Conservation (phyloP, 2,329 filamentous ascomycete genomes). For the Aquanectria penicillioides region DNA sequence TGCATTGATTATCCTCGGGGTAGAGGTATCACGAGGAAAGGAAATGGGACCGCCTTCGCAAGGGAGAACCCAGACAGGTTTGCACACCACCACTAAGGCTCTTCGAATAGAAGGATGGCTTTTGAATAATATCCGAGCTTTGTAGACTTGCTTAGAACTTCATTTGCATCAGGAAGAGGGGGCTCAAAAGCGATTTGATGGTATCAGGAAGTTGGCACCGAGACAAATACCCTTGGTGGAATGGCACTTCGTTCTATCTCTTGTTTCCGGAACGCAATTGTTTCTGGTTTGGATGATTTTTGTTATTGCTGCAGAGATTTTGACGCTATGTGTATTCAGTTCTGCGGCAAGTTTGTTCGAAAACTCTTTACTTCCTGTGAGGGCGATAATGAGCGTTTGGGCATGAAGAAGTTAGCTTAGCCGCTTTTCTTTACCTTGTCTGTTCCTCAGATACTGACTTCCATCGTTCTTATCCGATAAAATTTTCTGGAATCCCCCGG, state of each 20-base stretch:
- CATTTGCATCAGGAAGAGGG: conserved; percentile 43
- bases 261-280: conserved; percentile 27
- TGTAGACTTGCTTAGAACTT: conserved; percentile 40
- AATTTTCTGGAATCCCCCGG: conserved; percentile 31
- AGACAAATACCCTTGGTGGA: conserved; percentile 39
- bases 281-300: neutral
- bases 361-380: neutral
- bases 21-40: conserved; percentile 43
- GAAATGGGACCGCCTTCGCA: conserved; percentile 44
- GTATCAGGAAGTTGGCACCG: conserved; percentile 40
- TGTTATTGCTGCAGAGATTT: neutral
- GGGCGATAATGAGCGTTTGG: too few species aligned
- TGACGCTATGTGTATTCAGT: neutral
- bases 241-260: conserved; percentile 20
- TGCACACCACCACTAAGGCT: conserved; percentile 58
- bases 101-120: conserved; percentile 51
- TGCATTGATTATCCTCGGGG: conserved; percentile 37
- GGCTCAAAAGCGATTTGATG: conserved; percentile 36
- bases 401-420: too few species aligned
- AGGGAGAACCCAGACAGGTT: conserved; percentile 54
- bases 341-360: neutral
- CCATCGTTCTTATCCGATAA: conserved; percentile 32
- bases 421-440: conserved; percentile 34
- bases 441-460: conserved; percentile 37
- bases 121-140: conserved; percentile 50